These are phyloP conservation scores for Pyrenophora graminea DNA, from an alignment of 2,329 filamentous ascomycete species.

Conservation along the genomic window DNA sequence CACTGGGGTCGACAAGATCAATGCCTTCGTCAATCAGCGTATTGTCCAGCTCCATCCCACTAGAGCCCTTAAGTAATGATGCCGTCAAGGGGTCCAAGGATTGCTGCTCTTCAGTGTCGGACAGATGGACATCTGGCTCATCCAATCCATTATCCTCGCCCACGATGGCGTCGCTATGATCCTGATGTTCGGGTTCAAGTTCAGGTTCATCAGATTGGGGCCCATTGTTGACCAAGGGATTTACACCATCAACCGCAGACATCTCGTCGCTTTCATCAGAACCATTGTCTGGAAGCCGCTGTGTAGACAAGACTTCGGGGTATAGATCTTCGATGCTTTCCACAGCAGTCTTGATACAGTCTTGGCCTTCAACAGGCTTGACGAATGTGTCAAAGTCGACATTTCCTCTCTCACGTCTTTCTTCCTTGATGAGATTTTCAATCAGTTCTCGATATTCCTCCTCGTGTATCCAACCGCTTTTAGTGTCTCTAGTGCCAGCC, in stretches of 20 bases:
- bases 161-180: slow-evolving; percentile 10
- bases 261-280: not conserved
- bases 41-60: slow-evolving; percentile 6
- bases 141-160: slow-evolving; percentile 28
- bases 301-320: slow-evolving; percentile 61
- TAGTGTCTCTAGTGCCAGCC: slow-evolving; percentile 72
- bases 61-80: slow-evolving; percentile 24
- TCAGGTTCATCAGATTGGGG: not conserved
- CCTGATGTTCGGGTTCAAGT: not conserved
- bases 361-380: slow-evolving; percentile 57
- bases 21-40: slow-evolving; percentile 26
- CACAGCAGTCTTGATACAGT: slow-evolving; percentile 72
- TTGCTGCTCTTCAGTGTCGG: slow-evolving; percentile 27
- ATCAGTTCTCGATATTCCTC: slow-evolving; percentile 76
- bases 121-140: slow-evolving; percentile 27
- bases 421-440: slow-evolving; percentile 64
- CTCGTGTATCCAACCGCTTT: slow-evolving; percentile 89
- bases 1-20: slow-evolving; percentile 21
- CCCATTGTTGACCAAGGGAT: not conserved
- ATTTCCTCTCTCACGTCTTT: slow-evolving; percentile 57
- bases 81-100: slow-evolving; percentile 39
- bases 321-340: slow-evolving; percentile 89
- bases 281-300: slow-evolving; percentile 17
- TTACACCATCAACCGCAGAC: not conserved
- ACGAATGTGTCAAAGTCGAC: slow-evolving; percentile 70